Evolutionary conservation across 2,329 filamentous ascomycete species (phyloP), one percentile per base, ranked within the genome.

Genomic region (Colletotrichum sp.): DNA sequence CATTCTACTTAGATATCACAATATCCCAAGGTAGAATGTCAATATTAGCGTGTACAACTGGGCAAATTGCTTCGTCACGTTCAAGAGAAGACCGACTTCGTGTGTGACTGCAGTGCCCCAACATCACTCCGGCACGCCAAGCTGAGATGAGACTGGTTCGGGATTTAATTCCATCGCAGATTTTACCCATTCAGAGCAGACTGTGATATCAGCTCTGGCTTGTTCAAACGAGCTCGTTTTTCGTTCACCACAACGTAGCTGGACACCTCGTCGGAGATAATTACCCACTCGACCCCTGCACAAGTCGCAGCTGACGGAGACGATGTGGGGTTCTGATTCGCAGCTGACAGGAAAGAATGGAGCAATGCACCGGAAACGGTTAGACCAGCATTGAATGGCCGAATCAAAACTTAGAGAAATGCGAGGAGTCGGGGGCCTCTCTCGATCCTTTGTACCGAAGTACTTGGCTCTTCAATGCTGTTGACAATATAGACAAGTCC

Each of bases 1-100:
- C 3, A 21, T 21, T n/a, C 0, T 12, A 12, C 6, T 2, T 1
- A 21, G 10, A 48, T 12, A n/a, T 0, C 0, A 5, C 43, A 13
- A 5, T 5, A 13, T 48, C n/a, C 0, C 0, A 8, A n/a, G n/a
- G 16, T 48, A 3, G n/a, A 13, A 48, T 5, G 12, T 21, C 10
- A 5, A 4, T 21, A 10, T 7, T 1, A 4, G n/a, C 1, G n/a
- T 48, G 18, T 21, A 48, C 9, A 21, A 7, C 3, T 21, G 43
- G n/a, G 4, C 10, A 21, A 48, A 4, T 7, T 21, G 18, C 2
- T 21, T 13, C 1, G 0, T 48, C n/a, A 12, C 10, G 1, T n/a
- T 48, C 10, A 13, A 7, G 2, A 13, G 43, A 48, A 21, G 43
- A 48, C 2, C 43, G 6, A 48, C 10, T 48, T 21, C n/a, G n/a